Evolutionary conservation across 371 early-diverging fungal genomes (phyloP), one percentile per base, ranked within the genome.

Genomic region (Haplosporangium sp.): DNA sequence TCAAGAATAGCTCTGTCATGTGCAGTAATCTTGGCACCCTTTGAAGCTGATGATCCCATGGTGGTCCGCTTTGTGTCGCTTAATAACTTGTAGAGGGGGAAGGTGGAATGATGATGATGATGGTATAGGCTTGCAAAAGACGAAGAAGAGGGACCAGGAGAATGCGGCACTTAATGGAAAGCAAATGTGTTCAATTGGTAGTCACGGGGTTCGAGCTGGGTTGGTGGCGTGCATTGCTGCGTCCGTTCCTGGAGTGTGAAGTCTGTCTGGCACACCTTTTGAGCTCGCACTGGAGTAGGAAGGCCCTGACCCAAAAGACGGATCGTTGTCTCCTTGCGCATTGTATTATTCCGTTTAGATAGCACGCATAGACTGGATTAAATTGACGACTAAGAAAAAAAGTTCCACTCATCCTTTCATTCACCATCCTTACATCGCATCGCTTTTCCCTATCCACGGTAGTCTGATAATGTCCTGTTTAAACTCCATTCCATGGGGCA

Each of bases 1-100:
- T 98, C 97, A 18, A 97, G 87, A 37, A 98, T 93, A 45, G 98
- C 96, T 75, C 87, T 87, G 84, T 98, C 98, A 67, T 95, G 94
- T 6, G 89, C 81, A 0, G 96, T 94, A 40, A 96, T 91, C 72
- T 86, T 90, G 64, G 46, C 23, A 8, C 60, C 54, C 48, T 79
- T 79, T 23, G 79, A 76, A 12, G 67, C n/a, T 12, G 59, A 54
- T 14, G 59, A 42, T 21, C 77, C 77, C 77, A 76, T 76, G 12
- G 52, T 16, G 59, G 1, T 21, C n/a, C 5, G 12, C n/a, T 56
- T 6, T 56, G 5, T 55, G 48, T 48, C 10, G 40, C 13, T 40
- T 18, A 8, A n/a, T 29, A 41, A 54, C 21, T 6, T 54, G 6
- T 60, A n/a, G 21, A 29, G 53, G 9, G 18, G 18, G 13, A 48